phyloP scores from a whole-genome alignment of 306 rosid genomes.

The Delonix regia region DNA sequence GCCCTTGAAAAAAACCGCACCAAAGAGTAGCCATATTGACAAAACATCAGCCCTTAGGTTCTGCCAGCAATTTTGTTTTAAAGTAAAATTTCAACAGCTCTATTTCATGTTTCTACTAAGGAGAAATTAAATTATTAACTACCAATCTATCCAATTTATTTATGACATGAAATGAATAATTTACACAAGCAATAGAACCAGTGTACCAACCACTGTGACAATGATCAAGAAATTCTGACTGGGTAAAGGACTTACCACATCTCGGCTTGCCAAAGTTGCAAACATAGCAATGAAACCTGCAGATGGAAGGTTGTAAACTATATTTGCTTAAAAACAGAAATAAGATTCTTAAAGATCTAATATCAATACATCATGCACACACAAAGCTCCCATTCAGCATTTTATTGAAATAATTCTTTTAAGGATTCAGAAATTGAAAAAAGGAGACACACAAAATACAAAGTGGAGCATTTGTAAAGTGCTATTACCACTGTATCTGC shows the following conservation, averaged over 20 bases:
- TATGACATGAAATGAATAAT: slow-evolving; percentile 16
- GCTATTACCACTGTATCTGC: slow-evolving; percentile 84
- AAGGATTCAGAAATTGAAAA: slow-evolving; percentile 16
- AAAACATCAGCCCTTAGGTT: neutral
- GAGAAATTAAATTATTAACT: neutral
- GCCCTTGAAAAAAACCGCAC: neutral
- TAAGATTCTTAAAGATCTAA: slow-evolving; percentile 38
- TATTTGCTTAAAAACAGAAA: slow-evolving; percentile 36
- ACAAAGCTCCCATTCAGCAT: slow-evolving; percentile 18
- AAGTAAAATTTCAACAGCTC: neutral
- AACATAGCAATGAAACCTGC: slow-evolving; percentile 93
- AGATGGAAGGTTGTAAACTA: slow-evolving; percentile 49
- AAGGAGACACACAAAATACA: neutral
- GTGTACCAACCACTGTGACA: slow-evolving; percentile 16
- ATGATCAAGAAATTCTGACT: slow-evolving; percentile 27
- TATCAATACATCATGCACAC: slow-evolving; percentile 18
- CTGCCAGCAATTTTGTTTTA: neutral
- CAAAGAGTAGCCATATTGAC: neutral
- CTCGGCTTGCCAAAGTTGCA: slow-evolving; percentile 98
- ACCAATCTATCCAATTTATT: slow-evolving; percentile 8
- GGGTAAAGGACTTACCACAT: slow-evolving; percentile 71
- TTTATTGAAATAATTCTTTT: slow-evolving; percentile 22
- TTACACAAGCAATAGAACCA: slow-evolving; percentile 27
- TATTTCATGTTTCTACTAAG: neutral
- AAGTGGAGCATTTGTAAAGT: neutral